Conservation (phyloP, 202 grass and related monocot genomes). For the Setaria italica region DNA sequence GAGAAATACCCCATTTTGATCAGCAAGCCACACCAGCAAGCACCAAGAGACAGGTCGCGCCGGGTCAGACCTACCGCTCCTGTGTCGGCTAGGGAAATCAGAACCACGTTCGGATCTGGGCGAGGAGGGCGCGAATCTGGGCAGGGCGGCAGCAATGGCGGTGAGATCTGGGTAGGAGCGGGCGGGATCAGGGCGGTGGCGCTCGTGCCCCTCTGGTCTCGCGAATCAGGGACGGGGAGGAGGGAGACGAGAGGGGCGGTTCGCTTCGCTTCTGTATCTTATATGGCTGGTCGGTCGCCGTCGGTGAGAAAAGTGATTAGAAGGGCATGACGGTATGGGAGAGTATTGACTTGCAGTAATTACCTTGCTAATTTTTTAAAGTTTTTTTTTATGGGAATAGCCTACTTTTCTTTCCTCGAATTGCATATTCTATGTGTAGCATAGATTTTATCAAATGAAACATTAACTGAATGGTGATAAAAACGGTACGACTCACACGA, state of each 20-base stretch:
- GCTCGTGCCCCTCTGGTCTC: conserved; percentile 35
- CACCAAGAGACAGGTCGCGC: conserved; percentile 1
- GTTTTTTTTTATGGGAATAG: neutral
- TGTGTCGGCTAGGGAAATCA: neutral
- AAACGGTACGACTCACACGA: neutral
- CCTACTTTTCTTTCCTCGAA: neutral
- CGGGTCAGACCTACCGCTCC: conserved; percentile 38
- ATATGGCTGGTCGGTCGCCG: conserved; percentile 52
- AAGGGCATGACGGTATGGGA: neutral
- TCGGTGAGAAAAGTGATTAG: conserved; percentile 45
- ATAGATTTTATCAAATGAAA: neutral
- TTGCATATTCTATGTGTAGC: neutral
- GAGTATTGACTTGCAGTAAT: conserved; percentile 37
- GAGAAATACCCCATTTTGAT: conserved; percentile 47
- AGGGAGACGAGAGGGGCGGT: conserved; percentile 30
- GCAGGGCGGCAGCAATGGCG: conserved; percentile 36
- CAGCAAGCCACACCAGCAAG: conserved; percentile 21
- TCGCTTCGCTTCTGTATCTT: conserved; percentile 29
- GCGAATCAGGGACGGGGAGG: conserved; percentile 50
- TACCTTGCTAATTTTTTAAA: conserved; percentile 1
- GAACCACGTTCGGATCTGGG: conserved; percentile 39
- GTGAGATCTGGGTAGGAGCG: conserved; percentile 49
- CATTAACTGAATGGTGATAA: neutral
- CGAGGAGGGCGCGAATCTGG: conserved; percentile 42
- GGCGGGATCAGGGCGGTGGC: conserved; percentile 50